A percentile compares a stretch with the other conserved stretches of the same genome.
These are phyloP conservation scores for Spergularia azorica DNA, from an alignment of 179 eudicot genomes.

Conservation along the genomic window DNA sequence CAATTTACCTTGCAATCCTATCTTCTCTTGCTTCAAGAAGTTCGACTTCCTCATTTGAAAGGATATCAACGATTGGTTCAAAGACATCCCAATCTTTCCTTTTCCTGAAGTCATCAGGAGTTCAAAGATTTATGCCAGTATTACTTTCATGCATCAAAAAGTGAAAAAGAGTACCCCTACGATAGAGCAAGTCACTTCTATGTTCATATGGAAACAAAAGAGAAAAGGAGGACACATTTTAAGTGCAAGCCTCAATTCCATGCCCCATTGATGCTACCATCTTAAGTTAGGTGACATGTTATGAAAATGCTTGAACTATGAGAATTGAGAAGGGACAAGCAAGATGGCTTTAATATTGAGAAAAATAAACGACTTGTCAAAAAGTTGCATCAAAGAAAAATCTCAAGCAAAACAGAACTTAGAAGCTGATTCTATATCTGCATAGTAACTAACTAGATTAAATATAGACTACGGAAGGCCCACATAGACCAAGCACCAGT, in stretches of 20 bases:
- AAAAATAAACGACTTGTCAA: too few species aligned
- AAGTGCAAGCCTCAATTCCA: not conserved
- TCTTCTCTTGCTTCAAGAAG: constrained; percentile 93
- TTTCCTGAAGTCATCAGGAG: constrained; percentile 48
- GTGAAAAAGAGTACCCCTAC: not conserved
- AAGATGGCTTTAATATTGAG: too few species aligned
- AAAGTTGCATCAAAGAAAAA: too few species aligned
- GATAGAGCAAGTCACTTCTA: not conserved
- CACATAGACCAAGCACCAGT: too few species aligned
- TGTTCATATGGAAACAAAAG: not conserved
- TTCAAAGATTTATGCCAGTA: not conserved
- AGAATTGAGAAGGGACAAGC: too few species aligned
- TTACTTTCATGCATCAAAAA: not conserved
- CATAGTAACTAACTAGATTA: too few species aligned
- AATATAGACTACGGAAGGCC: too few species aligned
- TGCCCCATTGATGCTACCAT: not conserved
- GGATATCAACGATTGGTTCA: constrained; percentile 89
- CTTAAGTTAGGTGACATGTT: not conserved
- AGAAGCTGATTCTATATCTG: too few species aligned
- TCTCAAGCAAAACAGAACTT: too few species aligned
- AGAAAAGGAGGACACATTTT: not conserved
- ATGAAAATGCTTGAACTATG: too few species aligned
- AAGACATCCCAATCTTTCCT: constrained; percentile 92
- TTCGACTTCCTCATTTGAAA: constrained; percentile 90
- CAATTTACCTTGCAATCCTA: constrained; percentile 43